Evolutionary conservation across 2,329 filamentous ascomycete species (phyloP).

Genomic region (Fusarium sp.): DNA sequence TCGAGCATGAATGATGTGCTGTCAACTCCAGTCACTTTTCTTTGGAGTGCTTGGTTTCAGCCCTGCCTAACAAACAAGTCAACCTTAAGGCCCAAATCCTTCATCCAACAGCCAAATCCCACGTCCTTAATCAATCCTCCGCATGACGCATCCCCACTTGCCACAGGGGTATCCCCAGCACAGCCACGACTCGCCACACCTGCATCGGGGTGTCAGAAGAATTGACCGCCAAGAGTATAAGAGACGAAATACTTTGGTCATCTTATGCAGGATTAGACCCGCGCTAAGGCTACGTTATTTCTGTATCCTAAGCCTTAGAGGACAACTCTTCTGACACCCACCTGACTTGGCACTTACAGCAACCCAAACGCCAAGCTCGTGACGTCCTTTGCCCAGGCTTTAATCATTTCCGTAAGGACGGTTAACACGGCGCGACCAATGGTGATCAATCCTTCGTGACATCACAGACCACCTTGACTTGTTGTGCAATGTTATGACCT

Average conservation of each 20-base stretch:
- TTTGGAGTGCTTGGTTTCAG: background rate
- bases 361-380: background rate
- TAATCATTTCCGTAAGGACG: no score
- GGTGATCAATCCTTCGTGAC: background rate
- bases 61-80: background rate
- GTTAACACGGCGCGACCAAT: background rate
- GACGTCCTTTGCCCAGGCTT: constrained; percentile 4
- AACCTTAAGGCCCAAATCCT: background rate
- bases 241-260: no score
- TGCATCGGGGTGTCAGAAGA: no score
- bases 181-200: no score
- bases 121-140: background rate
- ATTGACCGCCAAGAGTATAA: no score
- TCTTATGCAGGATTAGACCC: rapidly evolving
- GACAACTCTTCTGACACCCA: no score
- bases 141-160: no score
- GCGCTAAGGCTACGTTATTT: no score
- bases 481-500: background rate
- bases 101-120: background rate
- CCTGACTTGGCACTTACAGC: background rate
- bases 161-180: no score
- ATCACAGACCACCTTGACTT: background rate
- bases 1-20: background rate
- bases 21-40: background rate
- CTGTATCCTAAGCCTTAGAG: no score